Evolutionary conservation across 2,329 filamentous ascomycete genomes (phyloP).

Genomic region (Apiospora arundinis): DNA sequence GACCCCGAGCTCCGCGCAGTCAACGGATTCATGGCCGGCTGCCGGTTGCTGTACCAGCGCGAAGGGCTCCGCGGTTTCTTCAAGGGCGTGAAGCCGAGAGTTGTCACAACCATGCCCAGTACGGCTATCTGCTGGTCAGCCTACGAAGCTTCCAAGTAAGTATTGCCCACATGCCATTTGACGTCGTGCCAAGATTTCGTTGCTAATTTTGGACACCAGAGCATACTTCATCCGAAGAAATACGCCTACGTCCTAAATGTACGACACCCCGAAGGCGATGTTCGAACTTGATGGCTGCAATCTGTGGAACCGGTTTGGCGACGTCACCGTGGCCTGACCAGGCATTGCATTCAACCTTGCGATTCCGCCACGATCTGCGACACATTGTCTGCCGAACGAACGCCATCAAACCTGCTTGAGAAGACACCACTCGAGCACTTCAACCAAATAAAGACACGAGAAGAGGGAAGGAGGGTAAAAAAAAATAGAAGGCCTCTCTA

Average conservation of each 20-base stretch:
- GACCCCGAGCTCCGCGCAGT: slow-evolving; percentile 85
- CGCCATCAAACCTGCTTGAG: background rate
- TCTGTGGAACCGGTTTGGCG: background rate
- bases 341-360: background rate
- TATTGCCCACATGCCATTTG: slow-evolving; percentile 38
- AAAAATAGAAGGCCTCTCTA: background rate
- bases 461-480: background rate
- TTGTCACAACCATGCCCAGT: slow-evolving; percentile 97
- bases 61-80: slow-evolving; percentile 90
- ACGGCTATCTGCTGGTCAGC: slow-evolving; percentile 99
- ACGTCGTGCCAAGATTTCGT: background rate
- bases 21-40: slow-evolving; percentile 81
- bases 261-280: background rate
- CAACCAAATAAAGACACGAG: background rate
- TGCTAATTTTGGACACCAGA: slow-evolving; percentile 27
- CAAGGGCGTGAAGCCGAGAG: slow-evolving; percentile 87
- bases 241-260: slow-evolving; percentile 33
- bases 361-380: background rate
- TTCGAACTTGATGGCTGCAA: background rate
- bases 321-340: background rate
- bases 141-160: slow-evolving; percentile 69
- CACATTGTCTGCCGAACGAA: background rate
- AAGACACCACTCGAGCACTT: background rate
- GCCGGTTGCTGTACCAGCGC: slow-evolving; percentile 79
- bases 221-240: slow-evolving; percentile 43